Evolutionary conservation across 371 early-diverging fungal genomes (phyloP).

Genomic region (Apophysomyces variabilis): DNA sequence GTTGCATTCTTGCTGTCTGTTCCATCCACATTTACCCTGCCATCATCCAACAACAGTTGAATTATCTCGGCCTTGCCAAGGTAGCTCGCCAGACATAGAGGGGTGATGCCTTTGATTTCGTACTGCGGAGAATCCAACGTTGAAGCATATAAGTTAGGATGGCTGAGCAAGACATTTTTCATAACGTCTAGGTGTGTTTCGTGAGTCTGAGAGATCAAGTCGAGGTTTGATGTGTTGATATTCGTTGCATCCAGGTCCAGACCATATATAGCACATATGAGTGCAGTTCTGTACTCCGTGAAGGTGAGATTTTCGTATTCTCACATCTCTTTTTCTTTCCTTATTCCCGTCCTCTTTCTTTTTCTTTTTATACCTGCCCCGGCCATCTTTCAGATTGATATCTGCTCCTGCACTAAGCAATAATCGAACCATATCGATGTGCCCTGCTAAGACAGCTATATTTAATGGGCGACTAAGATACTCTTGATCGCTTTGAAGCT

Average conservation of each 20-base stretch:
- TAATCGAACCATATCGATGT: conserved; percentile 60
- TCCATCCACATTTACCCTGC: conserved; percentile 70
- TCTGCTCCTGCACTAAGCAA: conserved; percentile 69
- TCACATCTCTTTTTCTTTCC: not conserved
- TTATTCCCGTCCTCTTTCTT: conserved; percentile 20
- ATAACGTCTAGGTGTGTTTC: conserved; percentile 61
- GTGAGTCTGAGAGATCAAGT: conserved; percentile 60
- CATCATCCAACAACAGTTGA: conserved; percentile 63
- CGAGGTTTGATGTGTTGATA: conserved; percentile 65
- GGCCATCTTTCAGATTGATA: conserved; percentile 66
- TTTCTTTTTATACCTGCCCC: conserved; percentile 61
- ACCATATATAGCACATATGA: conserved; percentile 65
- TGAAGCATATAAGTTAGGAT: conserved; percentile 58
- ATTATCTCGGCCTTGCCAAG: conserved; percentile 71
- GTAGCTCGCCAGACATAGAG: conserved; percentile 77
- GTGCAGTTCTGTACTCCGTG: conserved; percentile 51
- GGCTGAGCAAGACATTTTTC: conserved; percentile 58
- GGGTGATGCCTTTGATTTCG: conserved; percentile 73
- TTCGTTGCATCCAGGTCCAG: conserved; percentile 55
- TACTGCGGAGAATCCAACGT: conserved; percentile 69
- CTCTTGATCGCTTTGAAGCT: conserved; percentile 41
- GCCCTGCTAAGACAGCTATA: conserved; percentile 71
- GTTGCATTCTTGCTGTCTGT: conserved; percentile 75
- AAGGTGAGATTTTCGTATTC: conserved; percentile 2
- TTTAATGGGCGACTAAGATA: conserved; percentile 69